Conservation (phyloP, 2,329 filamentous ascomycete species). For the Ophiostoma fasciatum region DNA sequence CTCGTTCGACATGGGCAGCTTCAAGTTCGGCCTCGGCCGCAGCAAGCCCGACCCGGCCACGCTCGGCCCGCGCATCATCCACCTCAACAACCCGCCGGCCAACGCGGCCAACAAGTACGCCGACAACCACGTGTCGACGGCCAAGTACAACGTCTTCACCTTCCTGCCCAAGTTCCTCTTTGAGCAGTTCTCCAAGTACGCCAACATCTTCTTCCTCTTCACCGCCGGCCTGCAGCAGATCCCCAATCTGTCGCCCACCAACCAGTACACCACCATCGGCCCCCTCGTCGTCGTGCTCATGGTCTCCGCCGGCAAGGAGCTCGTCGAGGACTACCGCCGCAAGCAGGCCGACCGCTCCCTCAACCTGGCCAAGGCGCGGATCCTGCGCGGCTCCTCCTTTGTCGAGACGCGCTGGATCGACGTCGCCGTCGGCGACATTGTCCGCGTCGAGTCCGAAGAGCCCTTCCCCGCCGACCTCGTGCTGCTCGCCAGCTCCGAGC, state of each 20-base stretch:
- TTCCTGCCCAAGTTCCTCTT: conserved; percentile 95
- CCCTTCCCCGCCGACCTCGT: conserved; percentile 91
- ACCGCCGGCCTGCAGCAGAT: conserved; percentile 92
- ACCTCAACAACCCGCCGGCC: conserved; percentile 90
- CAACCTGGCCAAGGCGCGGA: conserved; percentile 74
- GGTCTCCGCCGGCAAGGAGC: conserved; percentile 91
- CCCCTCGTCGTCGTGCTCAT: conserved; percentile 80
- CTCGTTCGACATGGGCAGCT: conserved; percentile 55
- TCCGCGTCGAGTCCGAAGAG: conserved; percentile 87
- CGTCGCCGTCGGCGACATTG: conserved; percentile 79
- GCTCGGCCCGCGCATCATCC: conserved; percentile 79
- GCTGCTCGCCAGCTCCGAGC: conserved; percentile 84
- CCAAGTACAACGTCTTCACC: conserved; percentile 89
- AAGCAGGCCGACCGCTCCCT: conserved; percentile 74
- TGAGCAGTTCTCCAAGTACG: conserved; percentile 98
- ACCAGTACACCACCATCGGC: conserved; percentile 88
- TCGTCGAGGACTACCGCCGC: conserved; percentile 84
- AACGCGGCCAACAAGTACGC: conserved; percentile 82
- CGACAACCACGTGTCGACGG: conserved; percentile 93
- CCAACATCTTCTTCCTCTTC: conserved; percentile 98
- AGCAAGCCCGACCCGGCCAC: conserved; percentile 79
- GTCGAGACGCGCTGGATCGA: conserved; percentile 87
- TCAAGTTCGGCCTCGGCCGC: conserved; percentile 86
- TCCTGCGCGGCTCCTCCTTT: conserved; percentile 73
- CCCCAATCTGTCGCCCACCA: conserved; percentile 85